Conservation (phyloP, 2,329 filamentous ascomycete species). For the Tricladium varicosporioides region DNA sequence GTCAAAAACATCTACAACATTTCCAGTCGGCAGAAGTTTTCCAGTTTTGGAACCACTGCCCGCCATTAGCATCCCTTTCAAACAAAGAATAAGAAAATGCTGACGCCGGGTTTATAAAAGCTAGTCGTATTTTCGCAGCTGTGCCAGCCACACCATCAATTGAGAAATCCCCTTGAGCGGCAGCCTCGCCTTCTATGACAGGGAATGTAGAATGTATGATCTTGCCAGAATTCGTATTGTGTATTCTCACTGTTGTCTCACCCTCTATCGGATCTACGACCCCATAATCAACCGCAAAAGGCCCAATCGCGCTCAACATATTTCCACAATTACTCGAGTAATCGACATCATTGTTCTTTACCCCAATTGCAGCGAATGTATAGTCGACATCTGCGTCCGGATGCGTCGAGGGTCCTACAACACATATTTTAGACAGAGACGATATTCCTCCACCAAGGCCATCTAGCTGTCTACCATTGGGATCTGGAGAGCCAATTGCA, state of each 20-base stretch:
- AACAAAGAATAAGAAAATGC: not conserved
- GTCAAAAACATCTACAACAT: constrained; percentile 48
- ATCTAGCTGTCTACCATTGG: constrained; percentile 67
- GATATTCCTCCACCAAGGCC: constrained; percentile 69
- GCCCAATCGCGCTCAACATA: constrained; percentile 66
- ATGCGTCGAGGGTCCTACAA: constrained; percentile 53
- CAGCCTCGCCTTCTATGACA: constrained; percentile 46
- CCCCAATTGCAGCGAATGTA: constrained; percentile 68
- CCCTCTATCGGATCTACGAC: constrained; percentile 38
- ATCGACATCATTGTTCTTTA: constrained; percentile 60
- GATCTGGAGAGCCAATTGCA: constrained; percentile 64
- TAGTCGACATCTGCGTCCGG: constrained; percentile 61
- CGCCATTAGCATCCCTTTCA: not conserved
- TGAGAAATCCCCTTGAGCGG: constrained; percentile 50
- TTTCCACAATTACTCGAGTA: constrained; percentile 74
- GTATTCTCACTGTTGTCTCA: constrained; percentile 53
- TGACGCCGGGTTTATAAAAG: constrained; percentile 57
- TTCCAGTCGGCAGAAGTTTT: constrained; percentile 57
- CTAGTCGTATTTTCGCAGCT: constrained; percentile 54
- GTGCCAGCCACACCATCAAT: constrained; percentile 65
- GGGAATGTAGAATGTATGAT: constrained; percentile 57
- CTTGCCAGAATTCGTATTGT: constrained; percentile 72
- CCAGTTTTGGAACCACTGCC: constrained; percentile 58
- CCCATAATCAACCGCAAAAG: constrained; percentile 58
- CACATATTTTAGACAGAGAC: constrained; percentile 68